Evolutionary conservation across 2,329 filamentous ascomycete genomes (phyloP), one percentile per base, ranked within the genome.

Genomic region (Aspergillus clavatus): DNA sequence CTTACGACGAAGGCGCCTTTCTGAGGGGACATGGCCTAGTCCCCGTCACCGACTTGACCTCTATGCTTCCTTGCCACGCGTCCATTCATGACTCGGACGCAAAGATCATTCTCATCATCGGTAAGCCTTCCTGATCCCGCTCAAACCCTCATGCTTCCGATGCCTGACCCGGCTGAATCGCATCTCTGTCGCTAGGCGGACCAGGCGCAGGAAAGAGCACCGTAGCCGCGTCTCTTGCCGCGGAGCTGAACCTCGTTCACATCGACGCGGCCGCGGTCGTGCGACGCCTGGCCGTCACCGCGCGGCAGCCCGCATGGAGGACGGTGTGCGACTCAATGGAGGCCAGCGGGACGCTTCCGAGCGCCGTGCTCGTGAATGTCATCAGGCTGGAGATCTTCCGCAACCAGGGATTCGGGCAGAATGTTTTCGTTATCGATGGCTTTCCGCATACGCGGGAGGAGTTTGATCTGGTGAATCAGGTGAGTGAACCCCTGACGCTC

Each of bases 131-230:
- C 5, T 5, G 5, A 24, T 24, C 8, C 5, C 4, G 8, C 4
- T 24, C 23, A 8, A 24, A 5, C 23, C 23, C 5, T 8, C 4
- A 24, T 4, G 8, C 23, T 24, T 24, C 8, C 23, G 4, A 5
- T 24, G 23, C 23, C 4, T 24, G 8, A 24, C 23, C 23, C 23
- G 23, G 23, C 23, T 24, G 8, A 24, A 4, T 8, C 23, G 4
- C 4, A 4, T 24, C 23, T 5, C 8, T 8, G 8, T 24, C 31
- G 10, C n/a, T 24, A 42, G 44, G 44, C 21, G 37, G 37, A 6
- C 36, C 42, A 14, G 37, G 36, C 7, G 29, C 35, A 1, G 36
- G 37, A 6, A 45, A 45, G 19, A 45, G 42, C 24, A 45, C 42
- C 10, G 16, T 43, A 11, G 41, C 33, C 4, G 31, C 33, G 7